phyloP scores from a whole-genome alignment of 805 yeast genomes.

The Zygoascus bituminiphila region DNA sequence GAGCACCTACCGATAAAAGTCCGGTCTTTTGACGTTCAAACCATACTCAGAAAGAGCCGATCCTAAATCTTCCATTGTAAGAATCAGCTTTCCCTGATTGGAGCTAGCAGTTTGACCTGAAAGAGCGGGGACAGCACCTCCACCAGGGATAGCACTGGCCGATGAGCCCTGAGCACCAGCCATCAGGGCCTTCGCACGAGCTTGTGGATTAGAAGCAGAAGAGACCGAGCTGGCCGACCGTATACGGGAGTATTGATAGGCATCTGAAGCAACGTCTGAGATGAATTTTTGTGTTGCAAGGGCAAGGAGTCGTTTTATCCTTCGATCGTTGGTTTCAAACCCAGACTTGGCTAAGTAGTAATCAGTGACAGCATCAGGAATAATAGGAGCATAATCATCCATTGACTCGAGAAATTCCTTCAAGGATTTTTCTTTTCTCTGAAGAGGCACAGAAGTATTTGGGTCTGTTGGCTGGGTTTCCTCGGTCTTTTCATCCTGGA shows the following conservation, averaged over 20 bases:
- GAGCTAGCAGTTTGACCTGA: conserved; percentile 14
- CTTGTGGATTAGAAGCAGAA: conserved; percentile 77
- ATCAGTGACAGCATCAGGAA: conserved; percentile 94
- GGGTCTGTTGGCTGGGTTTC: too few species aligned
- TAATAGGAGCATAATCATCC: conserved; percentile 92
- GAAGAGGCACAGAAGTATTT: conserved; percentile 20
- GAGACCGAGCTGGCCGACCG: conserved; percentile 84
- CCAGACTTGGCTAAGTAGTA: conserved; percentile 84
- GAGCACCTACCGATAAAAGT: conserved; percentile 72
- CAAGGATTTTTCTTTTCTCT: conserved; percentile 32
- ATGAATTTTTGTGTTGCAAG: conserved; percentile 94
- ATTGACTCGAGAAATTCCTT: conserved; percentile 78
- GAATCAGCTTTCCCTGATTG: conserved; percentile 67
- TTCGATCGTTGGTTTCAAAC: conserved; percentile 66
- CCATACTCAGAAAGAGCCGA: conserved; percentile 92
- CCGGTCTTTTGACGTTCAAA: conserved; percentile 82
- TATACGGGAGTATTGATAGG: conserved; percentile 90
- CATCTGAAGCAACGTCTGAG: conserved; percentile 91
- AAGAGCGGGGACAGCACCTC: background rate
- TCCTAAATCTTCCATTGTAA: conserved; percentile 88
- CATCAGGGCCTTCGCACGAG: conserved; percentile 67
- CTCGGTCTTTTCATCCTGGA: background rate
- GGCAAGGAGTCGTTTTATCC: conserved; percentile 77
- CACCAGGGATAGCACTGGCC: background rate
- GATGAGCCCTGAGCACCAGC: conserved; percentile 42